These are phyloP conservation scores for Pseudopediastrum boryanum DNA, from an alignment of 139 green algal genomes.

Conservation along the genomic window DNA sequence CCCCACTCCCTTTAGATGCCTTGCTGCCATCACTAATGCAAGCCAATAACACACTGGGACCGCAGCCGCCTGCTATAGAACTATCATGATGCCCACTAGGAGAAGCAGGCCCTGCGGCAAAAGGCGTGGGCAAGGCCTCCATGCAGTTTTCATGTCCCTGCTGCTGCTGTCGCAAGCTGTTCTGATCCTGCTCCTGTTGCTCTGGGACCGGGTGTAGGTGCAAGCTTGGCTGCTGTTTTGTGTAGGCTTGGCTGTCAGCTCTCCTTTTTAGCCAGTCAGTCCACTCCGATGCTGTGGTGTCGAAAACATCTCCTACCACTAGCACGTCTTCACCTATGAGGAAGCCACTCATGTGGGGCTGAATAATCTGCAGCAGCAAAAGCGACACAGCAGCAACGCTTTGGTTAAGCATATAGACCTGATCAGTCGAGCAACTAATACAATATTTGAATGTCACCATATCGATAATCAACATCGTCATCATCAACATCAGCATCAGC, in stretches of 20 bases:
- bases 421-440: not conserved
- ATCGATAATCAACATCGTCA: too few species aligned
- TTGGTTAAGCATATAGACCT: not conserved
- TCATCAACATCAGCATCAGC: not conserved
- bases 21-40: too few species aligned
- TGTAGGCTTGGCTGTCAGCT: constrained; percentile 19
- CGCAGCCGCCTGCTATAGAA: too few species aligned
- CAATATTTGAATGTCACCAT: not conserved
- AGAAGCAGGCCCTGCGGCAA: not conserved
- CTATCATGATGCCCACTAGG: not conserved
- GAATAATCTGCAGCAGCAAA: constrained; percentile 18
- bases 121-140: not conserved
- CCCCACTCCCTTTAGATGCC: too few species aligned
- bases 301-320: not conserved
- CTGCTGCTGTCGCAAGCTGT: not conserved
- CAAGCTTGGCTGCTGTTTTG: not conserved
- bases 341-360: constrained; percentile 9
- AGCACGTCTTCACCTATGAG: constrained; percentile 7
- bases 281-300: not conserved
- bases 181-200: constrained; percentile 16
- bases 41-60: too few species aligned
- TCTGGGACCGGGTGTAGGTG: not conserved
- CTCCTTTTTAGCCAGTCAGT: not conserved
- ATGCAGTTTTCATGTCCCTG: not conserved
- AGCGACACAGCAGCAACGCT: not conserved